phyloP scores from a whole-genome alignment of 768 basidiomycete species.

The Boletus reticuloceps region DNA sequence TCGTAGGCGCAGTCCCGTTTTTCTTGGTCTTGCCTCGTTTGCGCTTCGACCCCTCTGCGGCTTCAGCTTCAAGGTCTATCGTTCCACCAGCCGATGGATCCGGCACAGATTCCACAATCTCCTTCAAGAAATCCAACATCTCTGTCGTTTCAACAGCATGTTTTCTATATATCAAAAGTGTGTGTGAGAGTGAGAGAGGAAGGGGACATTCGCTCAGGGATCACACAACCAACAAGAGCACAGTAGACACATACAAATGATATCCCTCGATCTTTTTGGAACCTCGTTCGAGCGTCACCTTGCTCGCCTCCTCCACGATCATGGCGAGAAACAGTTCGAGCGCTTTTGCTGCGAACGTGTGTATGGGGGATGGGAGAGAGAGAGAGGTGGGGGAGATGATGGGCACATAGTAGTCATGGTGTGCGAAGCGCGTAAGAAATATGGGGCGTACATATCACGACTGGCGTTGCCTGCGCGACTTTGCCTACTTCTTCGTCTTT shows the following conservation, averaged over 20 bases:
- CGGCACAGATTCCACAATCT: conserved; percentile 81
- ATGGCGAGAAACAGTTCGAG: conserved; percentile 88
- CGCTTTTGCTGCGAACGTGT: conserved; percentile 73
- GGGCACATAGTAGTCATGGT: conserved; percentile 3
- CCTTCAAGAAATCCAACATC: conserved; percentile 91
- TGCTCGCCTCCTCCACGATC: conserved; percentile 78
- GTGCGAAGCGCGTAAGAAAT: conserved; percentile 12
- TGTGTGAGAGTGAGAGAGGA: too few relatives aligned
- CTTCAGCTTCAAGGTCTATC: conserved; percentile 66
- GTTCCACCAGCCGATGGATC: conserved; percentile 87
- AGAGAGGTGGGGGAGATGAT: background rate
- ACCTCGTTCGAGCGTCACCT: conserved; percentile 74
- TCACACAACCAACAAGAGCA: conserved; percentile 1
- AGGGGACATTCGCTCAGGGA: background rate
- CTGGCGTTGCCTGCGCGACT: conserved; percentile 92
- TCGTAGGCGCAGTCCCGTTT: conserved; percentile 33
- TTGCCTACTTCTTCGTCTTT: conserved; percentile 99
- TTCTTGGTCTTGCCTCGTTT: conserved; percentile 56
- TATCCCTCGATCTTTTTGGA: conserved; percentile 90
- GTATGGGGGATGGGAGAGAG: background rate
- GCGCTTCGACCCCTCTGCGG: conserved; percentile 51
- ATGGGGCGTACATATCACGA: conserved; percentile 86
- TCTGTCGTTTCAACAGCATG: conserved; percentile 86
- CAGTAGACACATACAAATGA: conserved; percentile 73
- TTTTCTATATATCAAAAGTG: conserved; percentile 56